Evolutionary conservation across 2,329 filamentous ascomycete species (phyloP).

Genomic region (Fusarium sp.): DNA sequence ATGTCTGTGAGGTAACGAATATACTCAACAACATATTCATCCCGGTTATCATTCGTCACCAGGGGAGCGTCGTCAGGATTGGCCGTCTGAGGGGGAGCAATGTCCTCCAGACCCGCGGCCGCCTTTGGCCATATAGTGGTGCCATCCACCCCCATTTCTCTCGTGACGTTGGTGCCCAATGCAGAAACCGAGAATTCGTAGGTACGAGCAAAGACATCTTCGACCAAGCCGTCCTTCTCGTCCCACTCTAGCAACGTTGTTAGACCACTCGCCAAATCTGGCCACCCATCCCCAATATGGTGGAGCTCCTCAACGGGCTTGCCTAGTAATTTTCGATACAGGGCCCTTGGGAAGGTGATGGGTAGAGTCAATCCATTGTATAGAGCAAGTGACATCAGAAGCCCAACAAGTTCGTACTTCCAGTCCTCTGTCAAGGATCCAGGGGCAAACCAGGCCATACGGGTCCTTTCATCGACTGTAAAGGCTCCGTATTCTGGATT

Average conservation of each 20-base stretch:
- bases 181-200: constrained; percentile 85
- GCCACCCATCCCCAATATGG: constrained; percentile 91
- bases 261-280: constrained; percentile 82
- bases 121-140: constrained; percentile 69
- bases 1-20: constrained; percentile 85
- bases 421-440: constrained; percentile 86
- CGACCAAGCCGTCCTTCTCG: constrained; percentile 80
- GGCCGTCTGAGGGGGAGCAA: constrained; percentile 35
- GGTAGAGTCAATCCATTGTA: constrained; percentile 96
- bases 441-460: constrained; percentile 91
- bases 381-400: constrained; percentile 90
- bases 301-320: constrained; percentile 79
- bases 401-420: constrained; percentile 91
- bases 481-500: constrained; percentile 86
- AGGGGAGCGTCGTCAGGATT: constrained; percentile 72
- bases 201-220: constrained; percentile 85
- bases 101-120: constrained; percentile 45
- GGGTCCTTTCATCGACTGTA: constrained; percentile 80
- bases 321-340: constrained; percentile 86
- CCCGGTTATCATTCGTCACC: constrained; percentile 87
- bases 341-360: constrained; percentile 86
- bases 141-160: constrained; percentile 66
- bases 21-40: constrained; percentile 87
- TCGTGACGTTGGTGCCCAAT: constrained; percentile 70
- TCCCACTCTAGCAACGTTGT: constrained; percentile 83